These are phyloP conservation scores for Ceratobasidium sp. DNA, from an alignment of 1,284 basidiomycete genomes.

Conservation along the genomic window DNA sequence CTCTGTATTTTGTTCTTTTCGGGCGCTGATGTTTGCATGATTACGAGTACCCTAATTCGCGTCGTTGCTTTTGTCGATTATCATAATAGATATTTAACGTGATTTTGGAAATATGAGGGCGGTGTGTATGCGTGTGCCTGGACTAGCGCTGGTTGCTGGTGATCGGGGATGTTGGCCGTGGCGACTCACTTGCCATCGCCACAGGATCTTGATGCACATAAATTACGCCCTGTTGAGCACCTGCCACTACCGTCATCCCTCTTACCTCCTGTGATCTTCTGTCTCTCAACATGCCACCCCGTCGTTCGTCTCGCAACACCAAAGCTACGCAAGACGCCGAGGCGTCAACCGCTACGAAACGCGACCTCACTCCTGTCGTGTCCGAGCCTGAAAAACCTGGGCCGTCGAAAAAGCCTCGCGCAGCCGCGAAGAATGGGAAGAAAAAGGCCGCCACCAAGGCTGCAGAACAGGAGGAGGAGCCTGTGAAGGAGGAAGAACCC, in stretches of 20 bases:
- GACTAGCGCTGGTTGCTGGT: neutral
- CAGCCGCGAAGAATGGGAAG: slow-evolving; percentile 48
- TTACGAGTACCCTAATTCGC: slow-evolving; percentile 34
- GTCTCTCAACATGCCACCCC: slow-evolving; percentile 22
- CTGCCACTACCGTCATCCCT: too few relatives aligned
- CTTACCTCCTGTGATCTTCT: too few relatives aligned
- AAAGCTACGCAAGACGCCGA: slow-evolving; percentile 24
- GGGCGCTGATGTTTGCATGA: slow-evolving; percentile 15
- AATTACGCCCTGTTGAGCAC: too few relatives aligned
- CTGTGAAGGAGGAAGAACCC: slow-evolving; percentile 30
- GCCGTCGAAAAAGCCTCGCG: slow-evolving; percentile 37
- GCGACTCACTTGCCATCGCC: neutral
- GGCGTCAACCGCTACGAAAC: slow-evolving; percentile 13
- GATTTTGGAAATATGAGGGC: neutral
- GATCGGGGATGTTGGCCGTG: slow-evolving; percentile 40
- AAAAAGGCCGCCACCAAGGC: slow-evolving; percentile 44
- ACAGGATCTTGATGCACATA: neutral
- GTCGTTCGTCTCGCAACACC: slow-evolving; percentile 30
- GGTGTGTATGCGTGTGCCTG: neutral
- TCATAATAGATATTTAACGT: slow-evolving; percentile 38
- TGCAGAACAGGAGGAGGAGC: slow-evolving; percentile 47
- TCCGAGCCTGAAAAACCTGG: slow-evolving; percentile 10
- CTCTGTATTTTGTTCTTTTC: slow-evolving; percentile 40
- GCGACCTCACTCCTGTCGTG: slow-evolving; percentile 14
- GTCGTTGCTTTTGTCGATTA: slow-evolving; percentile 35